phyloP scores from a whole-genome alignment of 176 grass and related monocot genomes.

The Avena insularis region DNA sequence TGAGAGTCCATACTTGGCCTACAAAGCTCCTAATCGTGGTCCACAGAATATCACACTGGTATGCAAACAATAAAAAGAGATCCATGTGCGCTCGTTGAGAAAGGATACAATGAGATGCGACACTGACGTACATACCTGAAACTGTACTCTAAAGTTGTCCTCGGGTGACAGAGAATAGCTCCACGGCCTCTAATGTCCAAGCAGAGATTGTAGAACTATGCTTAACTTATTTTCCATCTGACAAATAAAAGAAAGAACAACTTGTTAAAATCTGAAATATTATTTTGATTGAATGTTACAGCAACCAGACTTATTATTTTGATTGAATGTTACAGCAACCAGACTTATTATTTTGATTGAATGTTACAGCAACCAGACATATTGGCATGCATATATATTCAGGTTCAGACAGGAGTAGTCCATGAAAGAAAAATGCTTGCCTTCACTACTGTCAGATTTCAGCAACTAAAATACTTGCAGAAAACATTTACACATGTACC shows the following conservation, averaged over 20 bases:
- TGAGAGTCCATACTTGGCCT: too few species aligned
- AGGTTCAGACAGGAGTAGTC: too few species aligned
- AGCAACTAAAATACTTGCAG: too few species aligned
- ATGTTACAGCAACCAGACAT: too few species aligned
- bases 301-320: too few species aligned
- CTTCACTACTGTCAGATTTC: too few species aligned
- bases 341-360: too few species aligned
- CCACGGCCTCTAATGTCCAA: background rate
- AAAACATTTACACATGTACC: too few species aligned
- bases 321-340: too few species aligned
- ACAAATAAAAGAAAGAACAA: conserved; percentile 18
- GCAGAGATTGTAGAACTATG: background rate
- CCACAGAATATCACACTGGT: background rate
- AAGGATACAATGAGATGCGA: conserved; percentile 9
- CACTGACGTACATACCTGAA: conserved; percentile 13
- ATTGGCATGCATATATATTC: too few species aligned
- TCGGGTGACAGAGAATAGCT: background rate
- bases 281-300: too few species aligned
- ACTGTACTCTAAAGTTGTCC: conserved; percentile 10
- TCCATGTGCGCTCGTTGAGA: background rate
- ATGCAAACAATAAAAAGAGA: background rate
- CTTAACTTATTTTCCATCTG: conserved; percentile 21
- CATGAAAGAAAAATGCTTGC: too few species aligned
- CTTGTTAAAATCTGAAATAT: conserved; percentile 11
- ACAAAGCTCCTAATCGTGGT: background rate